Evolutionary conservation across 1,284 basidiomycete species (phyloP), one percentile per base, ranked within the genome.

Genomic region (Xanthoconium separans): DNA sequence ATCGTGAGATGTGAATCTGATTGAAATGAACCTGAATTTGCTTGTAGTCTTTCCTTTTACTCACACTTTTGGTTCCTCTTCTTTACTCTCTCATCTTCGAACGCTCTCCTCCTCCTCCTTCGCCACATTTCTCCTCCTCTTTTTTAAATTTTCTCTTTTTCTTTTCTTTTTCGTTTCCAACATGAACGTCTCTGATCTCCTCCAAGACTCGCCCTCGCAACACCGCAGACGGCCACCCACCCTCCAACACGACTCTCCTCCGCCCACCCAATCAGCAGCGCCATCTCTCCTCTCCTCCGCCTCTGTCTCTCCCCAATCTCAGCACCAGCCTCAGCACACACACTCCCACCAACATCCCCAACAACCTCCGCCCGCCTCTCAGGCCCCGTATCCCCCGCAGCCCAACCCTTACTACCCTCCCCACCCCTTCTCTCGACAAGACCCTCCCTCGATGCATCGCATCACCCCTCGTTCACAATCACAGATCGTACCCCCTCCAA

Each of bases 151-250:
- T 27, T 22, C 27, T 6, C 31, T 33, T 40, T 11, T 9, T 29
- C 16, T 9, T 9, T 15, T 13, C 22, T 7, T 8, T 9, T 8
- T 22, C 6, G 2, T 4, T 4, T 36, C 8, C 43, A 40, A 47
- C 4, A 89, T 89, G 87, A 87, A 89, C 72, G 83, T 89, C 61
- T 82, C 83, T 41, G 81, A 77, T 60, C 80, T 89, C 53, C 74
- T 89, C 33, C 84, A 86, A 63, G 84, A 85, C 69, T 82, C 85
- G 0, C 87, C 87, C 42, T 85, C 85, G 0, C 84, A 78, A 37
- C 67, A 60, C 77, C 63, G 75, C 69, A 53, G 68, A 54, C 59
- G 68, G 0, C 69, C 68, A 2, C 59, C 70, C 12, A n/a, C 57
- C 3, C 30, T 47, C 37, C 65, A 58, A 56, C 70, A 44, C 68